Evolutionary conservation across 2,329 filamentous ascomycete genomes (phyloP).

Genomic region (Myriangium duriaei): DNA sequence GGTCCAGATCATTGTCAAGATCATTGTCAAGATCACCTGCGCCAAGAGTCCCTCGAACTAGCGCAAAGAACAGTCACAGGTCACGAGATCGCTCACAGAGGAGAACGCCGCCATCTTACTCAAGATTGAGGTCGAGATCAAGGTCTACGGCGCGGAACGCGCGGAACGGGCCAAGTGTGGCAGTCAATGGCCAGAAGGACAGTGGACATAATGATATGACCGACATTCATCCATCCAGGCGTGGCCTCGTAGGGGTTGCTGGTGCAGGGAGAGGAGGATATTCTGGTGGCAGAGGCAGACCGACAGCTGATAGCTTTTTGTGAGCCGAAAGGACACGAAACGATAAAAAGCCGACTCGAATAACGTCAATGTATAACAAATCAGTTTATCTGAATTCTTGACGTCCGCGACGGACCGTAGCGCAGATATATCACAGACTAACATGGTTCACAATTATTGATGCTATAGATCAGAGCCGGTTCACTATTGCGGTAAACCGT

Average conservation of each 20-base stretch:
- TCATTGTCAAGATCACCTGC: constrained; percentile 3
- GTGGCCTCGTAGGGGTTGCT: constrained; percentile 19
- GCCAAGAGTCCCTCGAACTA: not conserved
- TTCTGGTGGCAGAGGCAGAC: constrained; percentile 7
- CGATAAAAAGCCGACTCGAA: too few species aligned
- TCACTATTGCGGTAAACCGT: too few species aligned
- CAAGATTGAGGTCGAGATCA: not conserved
- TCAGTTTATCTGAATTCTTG: too few species aligned
- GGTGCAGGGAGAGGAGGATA: constrained; percentile 13
- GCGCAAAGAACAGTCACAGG: not conserved
- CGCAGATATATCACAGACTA: too few species aligned
- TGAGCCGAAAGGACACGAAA: too few species aligned
- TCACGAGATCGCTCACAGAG: not conserved
- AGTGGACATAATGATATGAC: constrained; percentile 18
- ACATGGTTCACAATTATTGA: too few species aligned
- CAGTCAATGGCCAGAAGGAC: too few species aligned
- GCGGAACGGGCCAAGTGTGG: too few species aligned
- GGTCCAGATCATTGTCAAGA: not conserved
- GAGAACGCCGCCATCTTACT: constrained; percentile 4
- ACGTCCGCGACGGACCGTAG: too few species aligned
- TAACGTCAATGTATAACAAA: too few species aligned
- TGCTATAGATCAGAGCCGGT: too few species aligned
- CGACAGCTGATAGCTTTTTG: constrained; percentile 4
- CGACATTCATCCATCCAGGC: constrained; percentile 24
- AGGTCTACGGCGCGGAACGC: too few species aligned